Evolutionary conservation across 1,284 basidiomycete genomes (phyloP).

Genomic region (Ganoderma leucocontextum): DNA sequence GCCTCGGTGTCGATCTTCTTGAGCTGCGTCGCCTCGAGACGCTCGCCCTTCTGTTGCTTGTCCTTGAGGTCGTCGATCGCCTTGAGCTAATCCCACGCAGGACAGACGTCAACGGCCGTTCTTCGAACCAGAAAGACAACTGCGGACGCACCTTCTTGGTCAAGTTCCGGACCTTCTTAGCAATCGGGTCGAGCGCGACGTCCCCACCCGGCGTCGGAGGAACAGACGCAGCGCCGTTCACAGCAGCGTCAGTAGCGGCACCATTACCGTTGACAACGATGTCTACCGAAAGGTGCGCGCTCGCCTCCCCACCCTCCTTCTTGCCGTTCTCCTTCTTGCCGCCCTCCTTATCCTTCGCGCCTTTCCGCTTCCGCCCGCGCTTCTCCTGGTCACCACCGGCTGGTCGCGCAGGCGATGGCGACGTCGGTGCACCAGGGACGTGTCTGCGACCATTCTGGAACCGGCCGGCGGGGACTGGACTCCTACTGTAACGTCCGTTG

Average conservation of each 20-base stretch:
- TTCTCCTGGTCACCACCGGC: constrained; percentile 46
- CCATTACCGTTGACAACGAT: constrained; percentile 44
- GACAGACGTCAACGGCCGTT: not conserved
- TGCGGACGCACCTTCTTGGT: constrained; percentile 79
- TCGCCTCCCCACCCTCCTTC: constrained; percentile 35
- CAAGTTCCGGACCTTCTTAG: constrained; percentile 93
- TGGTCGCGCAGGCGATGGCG: constrained; percentile 55
- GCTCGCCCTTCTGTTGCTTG: constrained; percentile 86
- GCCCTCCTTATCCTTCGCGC: constrained; percentile 53
- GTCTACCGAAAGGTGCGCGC: constrained; percentile 46
- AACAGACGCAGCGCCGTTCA: constrained; percentile 44
- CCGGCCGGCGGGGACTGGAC: constrained; percentile 59
- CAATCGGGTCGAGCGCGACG: constrained; percentile 72
- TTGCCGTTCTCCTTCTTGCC: constrained; percentile 21
- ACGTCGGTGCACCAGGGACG: constrained; percentile 74
- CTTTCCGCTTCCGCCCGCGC: constrained; percentile 64
- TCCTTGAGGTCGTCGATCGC: constrained; percentile 96
- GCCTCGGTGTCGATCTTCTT: constrained; percentile 94
- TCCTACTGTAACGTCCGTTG: constrained; percentile 64
- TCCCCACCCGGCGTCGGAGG: constrained; percentile 68
- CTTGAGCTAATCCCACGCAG: constrained; percentile 70
- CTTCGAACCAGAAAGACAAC: not conserved
- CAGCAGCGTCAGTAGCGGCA: constrained; percentile 35
- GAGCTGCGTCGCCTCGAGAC: constrained; percentile 91
- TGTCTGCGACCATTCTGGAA: constrained; percentile 53